phyloP scores from a whole-genome alignment of 495 filamentous ascomycete species.

The Cercophora sp. region DNA sequence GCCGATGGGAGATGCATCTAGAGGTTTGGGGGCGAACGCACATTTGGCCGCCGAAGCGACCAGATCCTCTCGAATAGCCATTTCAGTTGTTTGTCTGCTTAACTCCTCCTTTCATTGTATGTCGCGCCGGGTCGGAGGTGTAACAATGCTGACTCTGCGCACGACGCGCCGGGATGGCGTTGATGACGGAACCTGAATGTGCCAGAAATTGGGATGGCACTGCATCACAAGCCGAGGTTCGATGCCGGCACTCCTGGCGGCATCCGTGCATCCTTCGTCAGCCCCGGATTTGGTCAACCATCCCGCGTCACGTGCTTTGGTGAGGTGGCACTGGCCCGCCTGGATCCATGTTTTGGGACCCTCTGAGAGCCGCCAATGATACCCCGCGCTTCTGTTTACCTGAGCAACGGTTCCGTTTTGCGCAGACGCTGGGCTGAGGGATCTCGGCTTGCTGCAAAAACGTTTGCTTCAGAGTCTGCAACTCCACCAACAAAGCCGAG shows the following conservation, averaged over 20 bases:
- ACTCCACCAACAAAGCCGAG: too few relatives aligned
- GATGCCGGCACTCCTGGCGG: constrained; percentile 9
- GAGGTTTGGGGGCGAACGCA: constrained; percentile 45
- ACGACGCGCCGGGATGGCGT: not conserved
- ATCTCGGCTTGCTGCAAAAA: not conserved
- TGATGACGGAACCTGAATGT: constrained; percentile 8
- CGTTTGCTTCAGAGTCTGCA: too few relatives aligned
- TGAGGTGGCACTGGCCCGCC: constrained; percentile 1
- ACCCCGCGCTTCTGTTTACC: constrained; percentile 29
- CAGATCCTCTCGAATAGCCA: constrained; percentile 81
- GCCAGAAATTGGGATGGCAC: constrained; percentile 18
- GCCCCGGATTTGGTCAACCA: constrained; percentile 9
- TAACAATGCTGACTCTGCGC: not conserved
- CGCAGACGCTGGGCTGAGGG: not conserved
- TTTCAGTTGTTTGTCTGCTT: constrained; percentile 30
- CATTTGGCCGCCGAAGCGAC: constrained; percentile 65
- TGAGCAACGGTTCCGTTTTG: constrained; percentile 14
- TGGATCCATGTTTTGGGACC: constrained; percentile 6
- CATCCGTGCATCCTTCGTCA: not conserved
- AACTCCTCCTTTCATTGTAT: not conserved
- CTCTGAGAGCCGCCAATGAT: constrained; percentile 9
- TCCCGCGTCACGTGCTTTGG: constrained; percentile 6
- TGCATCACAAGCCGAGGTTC: constrained; percentile 24
- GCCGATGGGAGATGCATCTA: too few relatives aligned
- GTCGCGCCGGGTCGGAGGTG: too few relatives aligned